These are phyloP conservation scores for Quercus robur DNA, from an alignment of 306 rosid species.

Conservation along the genomic window DNA sequence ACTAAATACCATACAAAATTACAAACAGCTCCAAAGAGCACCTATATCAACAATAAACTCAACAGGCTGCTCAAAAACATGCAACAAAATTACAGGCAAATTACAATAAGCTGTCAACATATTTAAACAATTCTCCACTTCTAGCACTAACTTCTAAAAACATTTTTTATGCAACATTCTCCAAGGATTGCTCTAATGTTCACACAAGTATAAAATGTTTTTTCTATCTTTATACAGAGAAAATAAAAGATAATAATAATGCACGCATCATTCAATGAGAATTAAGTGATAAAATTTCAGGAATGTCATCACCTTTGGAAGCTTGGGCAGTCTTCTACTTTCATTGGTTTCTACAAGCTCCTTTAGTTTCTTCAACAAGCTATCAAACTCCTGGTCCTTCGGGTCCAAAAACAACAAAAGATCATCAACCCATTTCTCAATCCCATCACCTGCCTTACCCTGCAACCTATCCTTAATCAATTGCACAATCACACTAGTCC, in stretches of 20 bases:
- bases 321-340: conserved; percentile 90
- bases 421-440: conserved; percentile 41
- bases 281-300: background rate
- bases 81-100: background rate
- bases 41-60: background rate
- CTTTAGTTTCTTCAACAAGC: conserved; percentile 57
- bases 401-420: conserved; percentile 58
- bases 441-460: conserved; percentile 25
- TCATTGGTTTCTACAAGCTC: conserved; percentile 88
- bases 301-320: conserved; percentile 69
- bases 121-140: background rate
- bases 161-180: background rate
- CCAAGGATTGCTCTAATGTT: background rate
- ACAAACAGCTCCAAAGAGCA: background rate
- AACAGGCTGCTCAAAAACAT: background rate
- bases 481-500: conserved; percentile 56
- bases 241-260: background rate
- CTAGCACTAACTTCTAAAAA: background rate
- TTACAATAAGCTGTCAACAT: background rate
- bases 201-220: background rate
- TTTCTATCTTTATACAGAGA: background rate
- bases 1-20: background rate
- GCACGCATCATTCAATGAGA: background rate
- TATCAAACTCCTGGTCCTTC: conserved; percentile 44
- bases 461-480: conserved; percentile 67